Evolutionary conservation across 2,329 filamentous ascomycete genomes (phyloP).

Genomic region (Colletotrichum sp.): DNA sequence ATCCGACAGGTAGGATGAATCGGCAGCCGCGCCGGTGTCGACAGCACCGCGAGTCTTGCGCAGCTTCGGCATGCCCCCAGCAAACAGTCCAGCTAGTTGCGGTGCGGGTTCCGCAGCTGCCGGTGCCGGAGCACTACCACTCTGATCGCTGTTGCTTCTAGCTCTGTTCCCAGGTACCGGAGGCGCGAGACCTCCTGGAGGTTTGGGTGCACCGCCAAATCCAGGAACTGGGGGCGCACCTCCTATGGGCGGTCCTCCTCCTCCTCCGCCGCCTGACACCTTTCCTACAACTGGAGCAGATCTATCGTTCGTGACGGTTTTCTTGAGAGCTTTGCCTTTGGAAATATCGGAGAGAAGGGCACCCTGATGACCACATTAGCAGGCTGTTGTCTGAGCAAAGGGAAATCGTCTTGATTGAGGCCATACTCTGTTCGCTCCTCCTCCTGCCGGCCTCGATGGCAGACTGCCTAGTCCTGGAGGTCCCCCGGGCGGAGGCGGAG

Average conservation of each 20-base stretch:
- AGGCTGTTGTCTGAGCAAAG: background rate
- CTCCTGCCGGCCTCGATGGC: conserved; percentile 62
- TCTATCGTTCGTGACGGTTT: conserved; percentile 89
- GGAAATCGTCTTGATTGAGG: background rate
- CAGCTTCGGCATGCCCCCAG: conserved; percentile 93
- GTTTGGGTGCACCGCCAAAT: conserved; percentile 47
- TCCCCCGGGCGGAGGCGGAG: conserved; percentile 61
- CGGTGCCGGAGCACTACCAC: conserved; percentile 43
- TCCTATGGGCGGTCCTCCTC: conserved; percentile 66
- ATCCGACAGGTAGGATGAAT: conserved; percentile 81
- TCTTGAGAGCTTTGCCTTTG: conserved; percentile 82
- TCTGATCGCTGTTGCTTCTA: conserved; percentile 84
- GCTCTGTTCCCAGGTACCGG: conserved; percentile 73
- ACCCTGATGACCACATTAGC: conserved; percentile 58
- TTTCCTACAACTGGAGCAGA: conserved; percentile 77
- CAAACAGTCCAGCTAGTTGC: conserved; percentile 87
- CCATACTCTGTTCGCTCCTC: conserved; percentile 65
- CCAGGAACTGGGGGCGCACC: conserved; percentile 84
- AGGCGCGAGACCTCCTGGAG: conserved; percentile 72
- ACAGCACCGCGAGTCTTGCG: conserved; percentile 84
- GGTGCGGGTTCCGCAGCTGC: conserved; percentile 66
- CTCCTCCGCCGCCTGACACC: conserved; percentile 48
- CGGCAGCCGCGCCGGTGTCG: conserved; percentile 65
- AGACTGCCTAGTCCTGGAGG: conserved; percentile 47
- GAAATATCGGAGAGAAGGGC: conserved; percentile 87